Evolutionary conservation across 495 filamentous ascomycete species (phyloP).

Genomic region (Talaromyces trachyspermus): DNA sequence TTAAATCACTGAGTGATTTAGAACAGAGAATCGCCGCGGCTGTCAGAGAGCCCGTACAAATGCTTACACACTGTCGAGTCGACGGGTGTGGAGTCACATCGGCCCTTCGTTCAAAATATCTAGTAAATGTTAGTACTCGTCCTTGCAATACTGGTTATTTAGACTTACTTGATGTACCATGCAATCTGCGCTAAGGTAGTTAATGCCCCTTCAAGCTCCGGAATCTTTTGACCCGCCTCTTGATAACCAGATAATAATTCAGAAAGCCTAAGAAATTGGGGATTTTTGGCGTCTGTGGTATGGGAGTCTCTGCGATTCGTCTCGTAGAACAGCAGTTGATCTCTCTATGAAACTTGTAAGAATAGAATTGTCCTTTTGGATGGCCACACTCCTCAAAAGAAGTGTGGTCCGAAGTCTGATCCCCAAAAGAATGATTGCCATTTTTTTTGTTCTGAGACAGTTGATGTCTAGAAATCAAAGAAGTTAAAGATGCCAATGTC

Average conservation of each 20-base stretch:
- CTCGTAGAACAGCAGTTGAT: background rate
- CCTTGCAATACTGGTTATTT: background rate
- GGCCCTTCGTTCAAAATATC: background rate
- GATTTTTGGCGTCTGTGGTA: background rate
- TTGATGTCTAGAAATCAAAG: background rate
- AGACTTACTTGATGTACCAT: background rate
- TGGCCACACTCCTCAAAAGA: background rate
- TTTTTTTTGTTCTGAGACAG: background rate
- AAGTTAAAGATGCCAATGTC: background rate
- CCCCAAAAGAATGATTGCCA: background rate
- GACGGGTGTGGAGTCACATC: background rate
- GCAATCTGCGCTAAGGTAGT: background rate
- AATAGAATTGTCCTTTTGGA: background rate
- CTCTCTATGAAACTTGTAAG: background rate
- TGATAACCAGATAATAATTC: background rate
- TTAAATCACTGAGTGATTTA: slow-evolving; percentile 55
- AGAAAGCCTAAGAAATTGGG: background rate
- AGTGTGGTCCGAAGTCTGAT: background rate
- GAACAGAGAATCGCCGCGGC: slow-evolving; percentile 63
- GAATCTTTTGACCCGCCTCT: background rate
- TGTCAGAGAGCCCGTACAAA: slow-evolving; percentile 68
- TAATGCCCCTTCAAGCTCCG: background rate
- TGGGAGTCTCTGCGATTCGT: background rate
- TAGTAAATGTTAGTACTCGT: background rate
- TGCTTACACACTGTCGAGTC: slow-evolving; percentile 21